Evolutionary conservation across 2,329 filamentous ascomycete genomes (phyloP).

Genomic region (Canariomyces notabilis): DNA sequence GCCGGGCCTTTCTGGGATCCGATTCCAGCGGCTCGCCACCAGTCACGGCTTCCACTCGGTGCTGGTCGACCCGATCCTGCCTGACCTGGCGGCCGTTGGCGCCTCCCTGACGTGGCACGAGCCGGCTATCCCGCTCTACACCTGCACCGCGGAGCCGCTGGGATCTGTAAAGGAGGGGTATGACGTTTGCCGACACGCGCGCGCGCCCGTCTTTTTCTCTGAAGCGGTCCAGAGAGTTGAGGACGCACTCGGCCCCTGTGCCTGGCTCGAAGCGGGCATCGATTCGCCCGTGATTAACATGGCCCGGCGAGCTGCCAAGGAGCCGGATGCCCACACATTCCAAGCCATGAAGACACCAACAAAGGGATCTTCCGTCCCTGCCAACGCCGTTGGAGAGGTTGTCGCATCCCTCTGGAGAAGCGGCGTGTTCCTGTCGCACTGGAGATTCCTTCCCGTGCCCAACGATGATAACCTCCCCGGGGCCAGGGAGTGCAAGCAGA

Average conservation of each 20-base stretch:
- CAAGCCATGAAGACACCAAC: background rate
- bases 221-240: background rate
- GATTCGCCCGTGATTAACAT: background rate
- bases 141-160: background rate
- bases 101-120: slow-evolving; percentile 1
- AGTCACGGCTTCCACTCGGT: slow-evolving; percentile 11
- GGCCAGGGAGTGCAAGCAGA: background rate
- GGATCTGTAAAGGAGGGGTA: background rate
- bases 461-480: background rate
- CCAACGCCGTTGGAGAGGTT: background rate
- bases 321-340: background rate
- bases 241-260: background rate
- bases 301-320: background rate
- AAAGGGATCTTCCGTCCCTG: background rate
- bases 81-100: background rate
- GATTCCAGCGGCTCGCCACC: slow-evolving; percentile 1
- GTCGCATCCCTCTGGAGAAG: background rate
- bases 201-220: background rate
- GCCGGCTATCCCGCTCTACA: background rate
- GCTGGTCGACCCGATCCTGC: slow-evolving; percentile 1
- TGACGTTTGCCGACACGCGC: background rate
- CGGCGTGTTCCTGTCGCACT: background rate
- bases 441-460: slow-evolving; percentile 1
- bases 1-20: background rate
- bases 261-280: slow-evolving; percentile 1